Percentiles rank a stretch among this genome's conserved stretches.
Conservation (phyloP, 257 asterid species). For the Nicotiana attenuata region DNA sequence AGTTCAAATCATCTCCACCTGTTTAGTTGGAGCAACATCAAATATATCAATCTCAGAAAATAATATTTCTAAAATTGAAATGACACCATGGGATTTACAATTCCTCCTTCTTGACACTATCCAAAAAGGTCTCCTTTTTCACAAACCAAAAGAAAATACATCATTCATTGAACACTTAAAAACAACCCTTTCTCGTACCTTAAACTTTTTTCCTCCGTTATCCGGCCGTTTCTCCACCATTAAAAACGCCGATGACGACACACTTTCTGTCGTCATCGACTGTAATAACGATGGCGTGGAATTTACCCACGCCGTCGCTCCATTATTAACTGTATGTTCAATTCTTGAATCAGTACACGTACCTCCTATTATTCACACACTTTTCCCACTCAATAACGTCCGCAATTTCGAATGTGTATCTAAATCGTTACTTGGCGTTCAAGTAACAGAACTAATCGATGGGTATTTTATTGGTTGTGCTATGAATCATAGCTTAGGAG, state of each 20-base stretch:
- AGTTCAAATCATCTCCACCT: constrained; percentile 8
- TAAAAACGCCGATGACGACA: neutral
- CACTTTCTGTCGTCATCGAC: neutral
- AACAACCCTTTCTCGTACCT: constrained; percentile 15
- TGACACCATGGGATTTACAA: constrained; percentile 25
- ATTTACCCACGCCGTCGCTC: constrained; percentile 16
- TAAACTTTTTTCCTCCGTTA: constrained; percentile 45
- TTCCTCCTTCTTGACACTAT: constrained; percentile 6
- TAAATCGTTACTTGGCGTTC: constrained; percentile 34
- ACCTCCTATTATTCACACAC: constrained; percentile 19
- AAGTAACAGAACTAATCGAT: constrained; percentile 30
- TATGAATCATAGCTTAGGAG: constrained; percentile 29
- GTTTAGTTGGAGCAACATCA: neutral
- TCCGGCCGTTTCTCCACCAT: constrained; percentile 34
- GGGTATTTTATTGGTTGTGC: constrained; percentile 36
- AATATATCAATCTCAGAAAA: neutral
- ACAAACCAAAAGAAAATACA: constrained; percentile 1
- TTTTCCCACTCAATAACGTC: constrained; percentile 24
- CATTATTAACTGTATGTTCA: constrained; percentile 6
- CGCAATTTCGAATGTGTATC: constrained; percentile 21
- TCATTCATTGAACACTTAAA: constrained; percentile 10
- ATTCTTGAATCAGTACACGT: constrained; percentile 11
- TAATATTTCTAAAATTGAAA: neutral
- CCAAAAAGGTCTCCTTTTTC: constrained; percentile 18
- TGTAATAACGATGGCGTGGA: constrained; percentile 12